Percentiles rank a stretch among this genome's conserved stretches.
phyloP scores from a whole-genome alignment of 305 asterid species.

The Fraxinus ornus region DNA sequence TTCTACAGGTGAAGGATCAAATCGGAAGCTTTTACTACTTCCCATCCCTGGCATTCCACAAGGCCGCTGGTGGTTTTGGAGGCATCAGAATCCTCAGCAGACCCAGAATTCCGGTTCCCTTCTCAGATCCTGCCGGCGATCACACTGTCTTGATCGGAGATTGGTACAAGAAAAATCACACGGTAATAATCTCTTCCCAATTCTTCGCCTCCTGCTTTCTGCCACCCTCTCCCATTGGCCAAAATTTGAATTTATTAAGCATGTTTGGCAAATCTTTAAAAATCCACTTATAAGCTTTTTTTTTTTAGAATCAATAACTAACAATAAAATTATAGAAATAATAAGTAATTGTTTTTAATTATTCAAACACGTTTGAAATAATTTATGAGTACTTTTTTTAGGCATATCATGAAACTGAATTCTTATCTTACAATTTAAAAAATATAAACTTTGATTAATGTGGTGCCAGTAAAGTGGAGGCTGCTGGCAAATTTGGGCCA shows the following conservation, averaged over 20 bases:
- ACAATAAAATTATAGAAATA: too few species aligned
- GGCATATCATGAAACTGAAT: too few species aligned
- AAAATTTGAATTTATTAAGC: not conserved
- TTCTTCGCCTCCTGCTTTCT: not conserved
- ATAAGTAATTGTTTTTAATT: too few species aligned
- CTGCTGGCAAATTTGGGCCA: not conserved
- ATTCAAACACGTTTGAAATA: too few species aligned
- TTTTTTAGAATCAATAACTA: too few species aligned
- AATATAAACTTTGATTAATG: too few species aligned
- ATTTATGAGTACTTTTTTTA: too few species aligned
- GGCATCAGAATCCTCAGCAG: conserved; percentile 72
- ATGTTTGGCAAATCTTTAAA: not conserved
- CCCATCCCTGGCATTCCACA: conserved; percentile 88
- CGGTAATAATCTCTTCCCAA: conserved; percentile 40
- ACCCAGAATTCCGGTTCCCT: conserved; percentile 85
- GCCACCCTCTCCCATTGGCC: not conserved
- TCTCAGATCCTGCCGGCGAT: conserved; percentile 68
- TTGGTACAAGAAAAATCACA: conserved; percentile 86
- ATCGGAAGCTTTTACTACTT: conserved; percentile 89
- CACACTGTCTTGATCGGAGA: conserved; percentile 69
- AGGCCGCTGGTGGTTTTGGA: conserved; percentile 94
- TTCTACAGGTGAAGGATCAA: conserved; percentile 91
- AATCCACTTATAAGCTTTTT: not conserved
- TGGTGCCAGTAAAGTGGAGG: not conserved
- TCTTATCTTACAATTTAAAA: not conserved